Conservation (phyloP, 345 rosid genomes). For the Syzygium grande region DNA sequence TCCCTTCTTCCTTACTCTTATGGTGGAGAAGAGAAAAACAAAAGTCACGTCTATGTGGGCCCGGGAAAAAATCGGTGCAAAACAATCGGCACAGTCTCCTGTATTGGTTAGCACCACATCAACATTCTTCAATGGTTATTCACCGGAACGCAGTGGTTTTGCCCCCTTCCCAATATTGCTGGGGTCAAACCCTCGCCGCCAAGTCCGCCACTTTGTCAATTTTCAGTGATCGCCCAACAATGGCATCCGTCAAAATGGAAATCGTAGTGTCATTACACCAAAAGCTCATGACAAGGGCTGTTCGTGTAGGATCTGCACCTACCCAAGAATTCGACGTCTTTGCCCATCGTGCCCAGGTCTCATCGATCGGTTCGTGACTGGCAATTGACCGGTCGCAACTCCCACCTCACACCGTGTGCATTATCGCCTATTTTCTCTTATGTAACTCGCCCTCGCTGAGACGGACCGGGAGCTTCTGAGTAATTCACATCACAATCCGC, state of each 20-base stretch:
- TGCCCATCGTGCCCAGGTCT: neutral
- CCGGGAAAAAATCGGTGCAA: neutral
- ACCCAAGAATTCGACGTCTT: neutral
- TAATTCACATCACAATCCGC: neutral
- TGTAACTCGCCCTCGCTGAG: neutral
- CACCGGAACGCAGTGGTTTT: neutral
- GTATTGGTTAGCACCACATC: neutral
- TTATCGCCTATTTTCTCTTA: neutral
- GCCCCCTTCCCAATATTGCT: neutral
- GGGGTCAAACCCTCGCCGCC: neutral
- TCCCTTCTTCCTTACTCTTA: no score
- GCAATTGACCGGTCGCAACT: neutral
- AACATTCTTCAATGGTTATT: neutral
- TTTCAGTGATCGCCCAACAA: neutral
- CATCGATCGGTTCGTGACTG: neutral
- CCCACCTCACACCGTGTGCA: neutral
- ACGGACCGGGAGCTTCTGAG: neutral
- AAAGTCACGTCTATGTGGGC: neutral
- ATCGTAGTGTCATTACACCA: neutral
- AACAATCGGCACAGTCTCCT: neutral
- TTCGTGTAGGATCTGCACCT: neutral
- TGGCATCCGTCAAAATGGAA: neutral
- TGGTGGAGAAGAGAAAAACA: neutral
- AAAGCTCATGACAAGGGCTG: neutral
- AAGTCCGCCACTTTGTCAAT: neutral